These are phyloP conservation scores for Hymenoscyphus albidus DNA, from an alignment of 2,329 filamentous ascomycete species.

Conservation along the genomic window DNA sequence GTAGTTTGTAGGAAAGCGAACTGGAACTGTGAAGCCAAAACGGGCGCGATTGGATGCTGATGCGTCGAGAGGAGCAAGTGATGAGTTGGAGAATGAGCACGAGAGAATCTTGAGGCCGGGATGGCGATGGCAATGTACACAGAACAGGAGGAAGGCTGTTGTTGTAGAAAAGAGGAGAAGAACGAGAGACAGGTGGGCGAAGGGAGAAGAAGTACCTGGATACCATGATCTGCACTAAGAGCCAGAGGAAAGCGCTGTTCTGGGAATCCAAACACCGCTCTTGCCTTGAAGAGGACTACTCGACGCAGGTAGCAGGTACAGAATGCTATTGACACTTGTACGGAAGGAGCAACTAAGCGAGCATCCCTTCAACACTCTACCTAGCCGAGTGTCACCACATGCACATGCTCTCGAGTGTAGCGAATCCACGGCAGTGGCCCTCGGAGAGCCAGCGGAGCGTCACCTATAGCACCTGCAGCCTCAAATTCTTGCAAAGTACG, in stretches of 20 bases:
- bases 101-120: conserved; percentile 6
- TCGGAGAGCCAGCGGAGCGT: too few relatives aligned
- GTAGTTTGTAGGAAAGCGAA: conserved; percentile 5
- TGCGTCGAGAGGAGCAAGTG: neutral
- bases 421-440: too few relatives aligned
- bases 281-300: neutral
- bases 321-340: too few relatives aligned
- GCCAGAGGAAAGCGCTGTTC: conserved; percentile 6
- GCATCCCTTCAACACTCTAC: too few relatives aligned
- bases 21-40: conserved; percentile 5
- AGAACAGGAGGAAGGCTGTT: conserved; percentile 5
- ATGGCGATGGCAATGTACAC: neutral
- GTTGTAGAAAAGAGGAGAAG: conserved; percentile 7
- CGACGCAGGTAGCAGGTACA: too few relatives aligned
- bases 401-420: too few relatives aligned
- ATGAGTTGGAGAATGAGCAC: neutral
- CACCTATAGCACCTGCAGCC: too few relatives aligned
- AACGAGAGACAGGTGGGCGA: conserved; percentile 1
- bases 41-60: neutral
- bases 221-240: neutral
- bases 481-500: too few relatives aligned
- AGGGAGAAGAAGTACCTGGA: conserved; percentile 2
- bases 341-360: too few relatives aligned
- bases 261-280: neutral
- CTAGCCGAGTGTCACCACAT: too few relatives aligned